Evolutionary conservation across 257 asterid species (phyloP), one percentile per base, ranked within the genome.

Genomic region (Verbena officinalis): DNA sequence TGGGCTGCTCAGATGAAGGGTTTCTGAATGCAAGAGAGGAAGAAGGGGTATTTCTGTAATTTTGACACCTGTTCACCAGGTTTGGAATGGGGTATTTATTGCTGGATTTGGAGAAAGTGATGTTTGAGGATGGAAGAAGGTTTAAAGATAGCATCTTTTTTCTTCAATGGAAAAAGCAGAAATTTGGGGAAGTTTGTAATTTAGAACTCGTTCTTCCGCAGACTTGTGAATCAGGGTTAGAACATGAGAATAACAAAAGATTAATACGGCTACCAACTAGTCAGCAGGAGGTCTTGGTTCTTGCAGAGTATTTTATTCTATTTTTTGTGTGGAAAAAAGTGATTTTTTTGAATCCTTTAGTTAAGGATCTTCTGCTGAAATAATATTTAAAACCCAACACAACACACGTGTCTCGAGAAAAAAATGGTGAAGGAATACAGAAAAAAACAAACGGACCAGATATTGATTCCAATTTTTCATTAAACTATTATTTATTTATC

Each of bases 121-220:
- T 67, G 59, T 69, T 79, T 59, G 95, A 80, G 73, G 91, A 71
- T 12, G 96, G 86, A 51, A 85, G 80, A 71, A 83, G 82, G 78
- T 80, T 91, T 52, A 80, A 69, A 69, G 91, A 78, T 1, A 81
- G 84, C 98, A 91, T 91, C 75, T 73, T 73, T 23, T 15, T 44
- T 33, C 10, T 20, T 22, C 14, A 44, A 21, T 49, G 15, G 19
- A 54, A 13, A 27, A 17, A 33, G 30, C 15, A 50, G 40, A 39
- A 52, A 45, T 20, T 57, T 8, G 11, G 27, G 16, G 20, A 15
- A 40, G 1, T 24, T 45, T 30, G 21, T 14, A 45, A 2, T 14
- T 43, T 45, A 10, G 30, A 38, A 48, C 46, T 31, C 49, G 11
- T 23, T 4, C 21, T 14, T 9, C 12, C 17, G 20, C 4, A 19